These are phyloP conservation scores for Cladophialophora bantiana DNA, from an alignment of 2,329 filamentous ascomycete genomes.

Conservation along the genomic window DNA sequence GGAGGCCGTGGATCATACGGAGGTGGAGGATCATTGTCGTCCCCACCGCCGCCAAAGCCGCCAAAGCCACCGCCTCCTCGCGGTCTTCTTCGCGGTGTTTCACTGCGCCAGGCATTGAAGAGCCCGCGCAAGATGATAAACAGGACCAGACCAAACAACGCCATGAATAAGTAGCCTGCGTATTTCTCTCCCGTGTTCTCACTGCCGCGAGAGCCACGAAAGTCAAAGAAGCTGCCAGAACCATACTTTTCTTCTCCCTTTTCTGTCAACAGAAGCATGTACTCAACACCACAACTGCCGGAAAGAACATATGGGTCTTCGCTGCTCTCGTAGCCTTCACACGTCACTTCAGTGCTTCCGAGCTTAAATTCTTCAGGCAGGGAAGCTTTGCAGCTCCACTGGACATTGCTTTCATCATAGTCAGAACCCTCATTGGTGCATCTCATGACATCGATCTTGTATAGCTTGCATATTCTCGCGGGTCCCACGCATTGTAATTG, in stretches of 20 bases:
- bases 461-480: slow-evolving; percentile 69
- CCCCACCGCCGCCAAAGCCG: slow-evolving; percentile 44
- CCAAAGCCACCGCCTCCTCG: slow-evolving; percentile 43
- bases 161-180: slow-evolving; percentile 45
- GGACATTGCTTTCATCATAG: slow-evolving; percentile 80
- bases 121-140: slow-evolving; percentile 42
- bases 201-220: slow-evolving; percentile 32
- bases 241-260: slow-evolving; percentile 76
- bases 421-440: slow-evolving; percentile 85
- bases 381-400: slow-evolving; percentile 85
- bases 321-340: slow-evolving; percentile 80
- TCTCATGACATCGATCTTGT: slow-evolving; percentile 81
- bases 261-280: slow-evolving; percentile 78
- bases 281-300: slow-evolving; percentile 92
- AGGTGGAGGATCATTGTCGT: slow-evolving; percentile 50
- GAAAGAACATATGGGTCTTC: slow-evolving; percentile 88
- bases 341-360: slow-evolving; percentile 86
- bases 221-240: slow-evolving; percentile 45
- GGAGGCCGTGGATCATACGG: slow-evolving; percentile 48
- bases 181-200: slow-evolving; percentile 29
- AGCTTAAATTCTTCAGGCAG: slow-evolving; percentile 73
- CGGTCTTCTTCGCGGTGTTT: slow-evolving; percentile 26
- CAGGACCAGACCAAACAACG: slow-evolving; percentile 44
- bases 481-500: slow-evolving; percentile 79
- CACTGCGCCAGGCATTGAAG: slow-evolving; percentile 43